A percentile compares a stretch with the other conserved stretches of the same genome.
Conservation (phyloP, 495 filamentous ascomycete species). For the Annulohypoxylon nitens region DNA sequence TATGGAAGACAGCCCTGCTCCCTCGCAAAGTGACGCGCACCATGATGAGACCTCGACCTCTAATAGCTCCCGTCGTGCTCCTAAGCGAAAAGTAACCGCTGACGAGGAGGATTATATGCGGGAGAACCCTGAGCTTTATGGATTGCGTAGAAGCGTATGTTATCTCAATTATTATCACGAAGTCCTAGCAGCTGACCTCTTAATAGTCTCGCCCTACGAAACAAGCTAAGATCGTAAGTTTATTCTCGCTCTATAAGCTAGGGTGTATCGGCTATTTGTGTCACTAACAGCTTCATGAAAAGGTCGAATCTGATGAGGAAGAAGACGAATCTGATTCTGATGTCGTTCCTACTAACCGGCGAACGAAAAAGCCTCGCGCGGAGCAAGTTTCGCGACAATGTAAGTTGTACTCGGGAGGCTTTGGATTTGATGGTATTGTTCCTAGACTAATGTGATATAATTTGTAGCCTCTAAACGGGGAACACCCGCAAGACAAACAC, state of each 20-base stretch:
- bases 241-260: not conserved
- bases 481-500: conserved; percentile 70
- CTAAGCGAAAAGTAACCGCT: conserved; percentile 80
- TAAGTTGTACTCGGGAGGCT: conserved; percentile 48
- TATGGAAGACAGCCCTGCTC: conserved; percentile 72
- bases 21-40: conserved; percentile 60
- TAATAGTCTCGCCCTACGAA: conserved; percentile 65
- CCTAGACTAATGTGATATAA: conserved; percentile 45
- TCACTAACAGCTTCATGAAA: conserved; percentile 45
- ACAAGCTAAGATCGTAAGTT: conserved; percentile 65
- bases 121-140: conserved; percentile 96
- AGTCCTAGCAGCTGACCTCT: conserved; percentile 53
- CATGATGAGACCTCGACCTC: conserved; percentile 75
- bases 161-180: conserved; percentile 8
- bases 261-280: not conserved
- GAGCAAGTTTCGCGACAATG: conserved; percentile 64
- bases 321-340: conserved; percentile 79
- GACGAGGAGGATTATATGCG: conserved; percentile 85
- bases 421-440: conserved; percentile 1
- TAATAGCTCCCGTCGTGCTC: conserved; percentile 69
- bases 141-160: conserved; percentile 88
- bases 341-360: conserved; percentile 64
- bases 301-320: conserved; percentile 82
- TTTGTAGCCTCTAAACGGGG: conserved; percentile 74
- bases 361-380: conserved; percentile 62